These are phyloP conservation scores for Fraxinus cuspidata DNA, from an alignment of 257 asterid genomes.

Conservation along the genomic window DNA sequence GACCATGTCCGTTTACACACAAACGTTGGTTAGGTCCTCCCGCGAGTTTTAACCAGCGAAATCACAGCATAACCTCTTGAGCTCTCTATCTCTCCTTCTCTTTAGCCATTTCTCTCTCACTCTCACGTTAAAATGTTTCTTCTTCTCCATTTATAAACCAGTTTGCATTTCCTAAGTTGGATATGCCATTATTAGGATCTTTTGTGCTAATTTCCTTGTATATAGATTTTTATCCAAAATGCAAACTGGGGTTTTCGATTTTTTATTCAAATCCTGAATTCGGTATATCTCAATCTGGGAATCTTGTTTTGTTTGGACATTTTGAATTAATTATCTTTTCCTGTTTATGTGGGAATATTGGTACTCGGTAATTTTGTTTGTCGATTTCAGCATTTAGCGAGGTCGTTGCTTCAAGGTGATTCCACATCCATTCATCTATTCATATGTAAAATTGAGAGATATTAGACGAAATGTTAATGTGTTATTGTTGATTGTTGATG, in stretches of 20 bases:
- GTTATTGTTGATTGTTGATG: not conserved
- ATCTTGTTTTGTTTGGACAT: conserved; percentile 3
- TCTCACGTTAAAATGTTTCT: conserved; percentile 5
- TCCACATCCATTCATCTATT: not conserved
- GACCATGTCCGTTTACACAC: not conserved
- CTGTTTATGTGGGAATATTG: conserved; percentile 32
- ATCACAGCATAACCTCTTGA: conserved; percentile 46
- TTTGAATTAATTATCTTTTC: conserved; percentile 19
- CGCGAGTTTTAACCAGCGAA: conserved; percentile 74
- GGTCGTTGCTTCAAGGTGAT: conserved; percentile 27
- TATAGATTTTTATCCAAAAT: conserved; percentile 24
- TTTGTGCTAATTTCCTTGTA: not conserved
- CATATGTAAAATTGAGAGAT: not conserved
- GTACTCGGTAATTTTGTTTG: conserved; percentile 20
- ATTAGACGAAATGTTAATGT: not conserved
- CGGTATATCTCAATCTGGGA: conserved; percentile 18
- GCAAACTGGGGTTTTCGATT: conserved; percentile 30
- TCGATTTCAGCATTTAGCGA: conserved; percentile 28
- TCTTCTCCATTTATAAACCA: conserved; percentile 20
- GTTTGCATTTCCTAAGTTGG: conserved; percentile 28
- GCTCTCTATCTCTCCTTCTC: conserved; percentile 28
- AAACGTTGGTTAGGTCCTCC: conserved; percentile 54
- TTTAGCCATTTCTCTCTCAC: conserved; percentile 28
- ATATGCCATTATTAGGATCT: conserved; percentile 40
- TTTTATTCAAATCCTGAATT: conserved; percentile 27